Conservation (phyloP, 208 protist species). For the Leishmania martiniquensis region DNA sequence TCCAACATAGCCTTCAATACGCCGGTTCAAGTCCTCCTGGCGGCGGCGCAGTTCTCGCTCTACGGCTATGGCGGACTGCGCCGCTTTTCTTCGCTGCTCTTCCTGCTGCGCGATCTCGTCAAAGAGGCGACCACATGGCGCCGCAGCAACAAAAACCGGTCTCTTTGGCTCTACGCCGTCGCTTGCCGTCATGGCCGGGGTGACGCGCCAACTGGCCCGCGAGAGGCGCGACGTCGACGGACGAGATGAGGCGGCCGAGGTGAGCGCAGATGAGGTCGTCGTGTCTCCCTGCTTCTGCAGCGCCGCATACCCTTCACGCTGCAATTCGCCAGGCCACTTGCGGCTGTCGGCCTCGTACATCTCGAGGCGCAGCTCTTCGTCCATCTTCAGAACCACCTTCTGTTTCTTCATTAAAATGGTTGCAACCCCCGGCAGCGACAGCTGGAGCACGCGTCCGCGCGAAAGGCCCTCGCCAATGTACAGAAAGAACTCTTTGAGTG, state of each 20-base stretch:
- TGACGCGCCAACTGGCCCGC: conserved; percentile 31
- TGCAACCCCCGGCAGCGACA: conserved; percentile 67
- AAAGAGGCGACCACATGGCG: conserved; percentile 75
- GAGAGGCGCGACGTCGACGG: conserved; percentile 35
- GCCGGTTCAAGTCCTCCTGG: conserved; percentile 27
- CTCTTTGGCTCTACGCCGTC: conserved; percentile 15
- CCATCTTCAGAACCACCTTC: conserved; percentile 47
- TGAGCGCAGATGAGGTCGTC: conserved; percentile 8
- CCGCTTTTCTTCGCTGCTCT: conserved; percentile 35
- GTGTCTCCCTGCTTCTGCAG: conserved; percentile 27
- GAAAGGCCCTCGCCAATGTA: conserved; percentile 87
- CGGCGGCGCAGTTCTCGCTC: conserved; percentile 23
- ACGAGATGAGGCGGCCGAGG: conserved; percentile 32
- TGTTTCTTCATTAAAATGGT: conserved; percentile 72
- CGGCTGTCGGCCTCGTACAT: conserved; percentile 78
- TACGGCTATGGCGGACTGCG: conserved; percentile 17
- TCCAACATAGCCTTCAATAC: conserved; percentile 19
- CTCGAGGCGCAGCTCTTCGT: conserved; percentile 55
- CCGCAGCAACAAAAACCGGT: conserved; percentile 63
- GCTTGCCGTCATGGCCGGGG: background rate
- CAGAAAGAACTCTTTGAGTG: conserved; percentile 83
- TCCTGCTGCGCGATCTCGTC: conserved; percentile 72
- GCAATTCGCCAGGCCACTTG: conserved; percentile 67
- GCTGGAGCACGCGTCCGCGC: conserved; percentile 59
- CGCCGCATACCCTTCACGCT: conserved; percentile 26